Evolutionary conservation across 2,329 filamentous ascomycete species (phyloP).

Genomic region (Alternaria burnsii): DNA sequence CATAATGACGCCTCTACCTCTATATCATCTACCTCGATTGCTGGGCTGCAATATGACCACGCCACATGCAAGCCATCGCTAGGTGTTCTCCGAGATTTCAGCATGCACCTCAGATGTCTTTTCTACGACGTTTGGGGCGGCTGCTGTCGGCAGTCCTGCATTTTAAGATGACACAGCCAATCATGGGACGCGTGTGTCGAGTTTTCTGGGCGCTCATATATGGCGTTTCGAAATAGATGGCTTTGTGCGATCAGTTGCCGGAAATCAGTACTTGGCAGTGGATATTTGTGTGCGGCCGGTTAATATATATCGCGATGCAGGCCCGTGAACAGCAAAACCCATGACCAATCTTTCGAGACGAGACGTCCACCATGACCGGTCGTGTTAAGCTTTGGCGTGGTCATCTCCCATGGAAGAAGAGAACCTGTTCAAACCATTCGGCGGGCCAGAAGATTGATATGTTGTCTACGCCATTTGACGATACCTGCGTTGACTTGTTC

Average conservation of each 20-base stretch:
- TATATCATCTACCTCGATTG: conserved; percentile 13
- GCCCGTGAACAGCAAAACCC: conserved; percentile 19
- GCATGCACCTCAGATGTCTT: conserved; percentile 18
- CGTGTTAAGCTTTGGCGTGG: background rate
- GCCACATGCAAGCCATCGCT: conserved; percentile 16
- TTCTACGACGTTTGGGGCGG: background rate
- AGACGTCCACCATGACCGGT: background rate
- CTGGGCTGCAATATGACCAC: conserved; percentile 18
- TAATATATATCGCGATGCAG: conserved; percentile 25
- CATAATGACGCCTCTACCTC: conserved; percentile 5
- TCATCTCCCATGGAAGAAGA: too few relatives aligned
- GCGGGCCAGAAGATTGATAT: too few relatives aligned
- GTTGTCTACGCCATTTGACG: too few relatives aligned
- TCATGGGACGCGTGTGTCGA: background rate
- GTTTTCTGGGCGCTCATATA: conserved; percentile 12
- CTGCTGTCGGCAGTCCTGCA: conserved; percentile 4
- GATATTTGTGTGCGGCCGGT: conserved; percentile 17
- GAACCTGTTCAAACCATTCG: too few relatives aligned
- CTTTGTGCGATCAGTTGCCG: conserved; percentile 10
- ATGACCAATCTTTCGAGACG: conserved; percentile 18
- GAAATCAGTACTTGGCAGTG: conserved; percentile 16
- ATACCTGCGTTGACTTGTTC: too few relatives aligned
- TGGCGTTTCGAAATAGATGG: conserved; percentile 23
- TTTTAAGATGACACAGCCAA: background rate
- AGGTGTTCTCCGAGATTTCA: conserved; percentile 13